A percentile compares a stretch with the other conserved stretches of the same genome.
Conservation (phyloP, 129 eudicot species). For the Escallonia herrerae region DNA sequence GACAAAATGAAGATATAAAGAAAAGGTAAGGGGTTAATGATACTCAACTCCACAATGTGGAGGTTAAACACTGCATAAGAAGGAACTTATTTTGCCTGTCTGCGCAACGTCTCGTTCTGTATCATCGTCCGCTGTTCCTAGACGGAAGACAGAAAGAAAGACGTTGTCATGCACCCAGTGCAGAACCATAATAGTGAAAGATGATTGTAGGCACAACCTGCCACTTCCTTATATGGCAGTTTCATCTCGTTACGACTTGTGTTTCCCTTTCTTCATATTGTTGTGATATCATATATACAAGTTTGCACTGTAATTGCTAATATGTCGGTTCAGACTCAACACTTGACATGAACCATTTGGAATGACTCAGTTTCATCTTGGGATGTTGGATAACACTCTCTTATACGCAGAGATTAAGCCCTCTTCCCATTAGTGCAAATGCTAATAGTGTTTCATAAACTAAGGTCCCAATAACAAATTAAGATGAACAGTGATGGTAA, state of each 20-base stretch:
- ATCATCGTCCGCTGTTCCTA: constrained; percentile 46
- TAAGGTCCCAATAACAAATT: too few species aligned
- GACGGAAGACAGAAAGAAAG: neutral
- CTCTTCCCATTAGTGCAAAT: too few species aligned
- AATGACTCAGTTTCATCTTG: too few species aligned
- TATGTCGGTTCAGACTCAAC: too few species aligned
- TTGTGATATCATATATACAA: too few species aligned
- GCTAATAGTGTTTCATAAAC: too few species aligned
- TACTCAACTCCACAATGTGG: neutral
- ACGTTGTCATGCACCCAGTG: neutral
- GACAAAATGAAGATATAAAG: neutral
- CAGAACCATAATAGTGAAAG: neutral
- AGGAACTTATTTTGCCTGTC: constrained; percentile 41
- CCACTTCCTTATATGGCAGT: neutral
- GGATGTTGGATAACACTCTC: too few species aligned
- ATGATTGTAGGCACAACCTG: neutral
- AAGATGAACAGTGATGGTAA: neutral
- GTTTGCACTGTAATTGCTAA: too few species aligned
- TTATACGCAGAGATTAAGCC: too few species aligned
- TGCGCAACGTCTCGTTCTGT: constrained; percentile 55
- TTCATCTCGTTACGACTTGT: neutral
- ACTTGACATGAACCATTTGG: too few species aligned
- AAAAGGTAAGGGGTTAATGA: too few species aligned
- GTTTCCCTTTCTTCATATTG: too few species aligned
- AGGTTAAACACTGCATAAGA: neutral